Evolutionary conservation across 176 grass and related monocot species (phyloP), one percentile per base, ranked within the genome.

Genomic region (Lolium perenne): DNA sequence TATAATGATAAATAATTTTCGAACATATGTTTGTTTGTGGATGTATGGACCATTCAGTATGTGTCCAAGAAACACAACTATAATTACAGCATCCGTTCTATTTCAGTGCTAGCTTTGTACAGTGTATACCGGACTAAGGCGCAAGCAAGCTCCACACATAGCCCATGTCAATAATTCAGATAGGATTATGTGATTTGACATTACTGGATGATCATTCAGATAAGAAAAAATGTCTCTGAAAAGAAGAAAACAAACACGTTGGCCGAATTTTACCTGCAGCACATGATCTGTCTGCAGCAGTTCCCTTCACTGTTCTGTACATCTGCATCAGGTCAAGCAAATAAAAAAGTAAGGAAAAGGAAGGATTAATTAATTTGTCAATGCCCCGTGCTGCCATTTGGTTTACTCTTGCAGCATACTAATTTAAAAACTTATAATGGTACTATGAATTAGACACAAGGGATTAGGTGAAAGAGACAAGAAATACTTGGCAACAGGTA

Each of bases 301-400:
- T 91, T 43, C 92, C 93, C 90, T 90, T 99, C 79, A 99, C 97
- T 91, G 97, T 99, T 96, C 97, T 94, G 85, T 99, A 99, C 97
- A 99, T 99, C 97, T 99, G 94, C 90, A 81, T 68, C 64, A 78
- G 71, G 38, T 78, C 60, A 79, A 86, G 70, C 55, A 74, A 74
- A 40, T 69, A 82, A 72, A 83, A 74, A 21, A 35, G 14, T 53
- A 68, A 66, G 43, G 57, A 21, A 29, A 71, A 12, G 11, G 16
- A 80, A 73, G 40, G 32, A 82, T 65, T 65, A 65, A 15, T 65
- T 32, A 32, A 22, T 80, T 78, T 87, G 51, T 86, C 45, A 80
- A 80, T 56, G 10, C 53, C 50, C 69, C 50, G 13, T 77, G 47
- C 70, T 83, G 22, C 72, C 64, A 83, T 85, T 78, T 85, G 62